Conservation (phyloP, 2,329 filamentous ascomycete species). For the Escovopsis sp. region DNA sequence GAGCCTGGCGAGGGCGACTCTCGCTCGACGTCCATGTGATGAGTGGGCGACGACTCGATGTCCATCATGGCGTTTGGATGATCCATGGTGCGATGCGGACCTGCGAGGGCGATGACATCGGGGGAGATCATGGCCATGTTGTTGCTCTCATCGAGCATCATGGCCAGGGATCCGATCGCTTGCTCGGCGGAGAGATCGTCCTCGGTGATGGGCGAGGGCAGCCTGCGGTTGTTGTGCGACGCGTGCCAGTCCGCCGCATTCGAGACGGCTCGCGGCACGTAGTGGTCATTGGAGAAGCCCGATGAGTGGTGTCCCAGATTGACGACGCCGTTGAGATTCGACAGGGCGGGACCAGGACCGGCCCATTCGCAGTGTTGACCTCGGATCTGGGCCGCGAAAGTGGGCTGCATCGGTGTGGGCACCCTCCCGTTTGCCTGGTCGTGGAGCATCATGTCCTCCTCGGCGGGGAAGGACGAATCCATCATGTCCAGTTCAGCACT, state of each 20-base stretch:
- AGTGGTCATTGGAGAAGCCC: slow-evolving; percentile 25
- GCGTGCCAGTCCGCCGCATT: slow-evolving; percentile 34
- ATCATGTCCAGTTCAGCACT: slow-evolving; percentile 38
- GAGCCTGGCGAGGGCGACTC: slow-evolving; percentile 31
- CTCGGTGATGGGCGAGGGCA: slow-evolving; percentile 43
- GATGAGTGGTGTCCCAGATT: slow-evolving; percentile 27
- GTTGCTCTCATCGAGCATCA: slow-evolving; percentile 16
- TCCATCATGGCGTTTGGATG: slow-evolving; percentile 26
- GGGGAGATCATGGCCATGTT: too few relatives aligned
- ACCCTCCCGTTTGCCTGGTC: slow-evolving; percentile 28
- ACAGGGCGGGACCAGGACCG: slow-evolving; percentile 18
- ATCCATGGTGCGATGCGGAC: slow-evolving; percentile 23
- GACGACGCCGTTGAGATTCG: slow-evolving; percentile 19
- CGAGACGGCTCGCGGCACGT: slow-evolving; percentile 34
- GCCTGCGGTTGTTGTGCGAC: slow-evolving; percentile 32
- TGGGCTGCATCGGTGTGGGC: slow-evolving; percentile 45
- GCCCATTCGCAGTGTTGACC: slow-evolving; percentile 34
- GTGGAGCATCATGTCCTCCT: slow-evolving; percentile 3
- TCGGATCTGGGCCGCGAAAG: slow-evolving; percentile 39
- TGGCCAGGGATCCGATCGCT: slow-evolving; percentile 15
- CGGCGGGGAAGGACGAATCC: slow-evolving; percentile 21
- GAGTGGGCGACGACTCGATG: slow-evolving; percentile 14
- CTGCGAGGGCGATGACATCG: slow-evolving; percentile 1
- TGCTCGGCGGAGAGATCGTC: slow-evolving; percentile 32
- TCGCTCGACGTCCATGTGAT: slow-evolving; percentile 15